phyloP scores from a whole-genome alignment of 495 filamentous ascomycete species.

The Lindgomyces ingoldianus region DNA sequence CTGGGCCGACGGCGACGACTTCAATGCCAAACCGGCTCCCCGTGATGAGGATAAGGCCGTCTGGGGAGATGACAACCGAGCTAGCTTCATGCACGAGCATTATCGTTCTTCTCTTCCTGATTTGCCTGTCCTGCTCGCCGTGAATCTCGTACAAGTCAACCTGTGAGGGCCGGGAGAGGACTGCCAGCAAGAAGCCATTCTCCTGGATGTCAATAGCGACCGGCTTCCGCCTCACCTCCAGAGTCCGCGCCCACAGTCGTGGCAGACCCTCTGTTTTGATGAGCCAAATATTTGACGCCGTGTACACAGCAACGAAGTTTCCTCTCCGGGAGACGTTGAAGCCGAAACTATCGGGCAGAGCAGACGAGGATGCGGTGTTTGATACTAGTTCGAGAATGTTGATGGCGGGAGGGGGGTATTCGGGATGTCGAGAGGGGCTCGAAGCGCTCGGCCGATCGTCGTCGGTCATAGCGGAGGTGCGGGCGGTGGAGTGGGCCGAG shows the following conservation, averaged over 20 bases:
- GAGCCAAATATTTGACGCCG: conserved; percentile 35
- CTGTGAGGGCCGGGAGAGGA: conserved; percentile 76
- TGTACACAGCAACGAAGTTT: conserved; percentile 32
- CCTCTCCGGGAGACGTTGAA: conserved; percentile 38
- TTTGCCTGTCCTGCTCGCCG: conserved; percentile 43
- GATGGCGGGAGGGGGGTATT: conserved; percentile 22
- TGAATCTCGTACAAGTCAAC: conserved; percentile 78
- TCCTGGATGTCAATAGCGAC: conserved; percentile 77
- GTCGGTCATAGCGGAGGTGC: conserved; percentile 34
- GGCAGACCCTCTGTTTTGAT: conserved; percentile 35
- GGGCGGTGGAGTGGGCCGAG: conserved; percentile 33
- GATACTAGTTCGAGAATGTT: conserved; percentile 38
- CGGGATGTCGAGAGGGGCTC: conserved; percentile 8
- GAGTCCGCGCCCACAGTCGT: conserved; percentile 35
- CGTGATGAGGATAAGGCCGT: conserved; percentile 78
- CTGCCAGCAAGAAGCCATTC: conserved; percentile 73
- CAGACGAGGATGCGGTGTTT: conserved; percentile 35
- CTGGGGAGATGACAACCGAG: conserved; percentile 72
- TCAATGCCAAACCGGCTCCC: conserved; percentile 86
- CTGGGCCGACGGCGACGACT: conserved; percentile 70
- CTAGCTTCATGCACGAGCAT: conserved; percentile 58
- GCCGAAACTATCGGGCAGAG: conserved; percentile 38
- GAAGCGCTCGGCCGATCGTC: conserved; percentile 23
- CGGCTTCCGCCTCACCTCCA: conserved; percentile 77
- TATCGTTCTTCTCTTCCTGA: conserved; percentile 65